Evolutionary conservation across 1,284 basidiomycete species (phyloP).

Genomic region (Agroathelia rolfsii): DNA sequence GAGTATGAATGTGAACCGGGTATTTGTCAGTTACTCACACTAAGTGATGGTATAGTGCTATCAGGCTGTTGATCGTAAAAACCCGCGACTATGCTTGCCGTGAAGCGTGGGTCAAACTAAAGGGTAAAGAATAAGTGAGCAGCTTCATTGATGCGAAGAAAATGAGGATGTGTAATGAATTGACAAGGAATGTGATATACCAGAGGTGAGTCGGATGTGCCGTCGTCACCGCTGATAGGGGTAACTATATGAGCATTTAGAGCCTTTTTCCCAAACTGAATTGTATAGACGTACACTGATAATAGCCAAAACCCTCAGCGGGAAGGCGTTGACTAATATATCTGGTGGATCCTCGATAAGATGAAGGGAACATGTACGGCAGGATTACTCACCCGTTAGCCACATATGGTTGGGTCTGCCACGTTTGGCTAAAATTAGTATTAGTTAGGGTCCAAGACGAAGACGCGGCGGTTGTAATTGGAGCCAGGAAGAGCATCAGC

Average conservation of each 20-base stretch:
- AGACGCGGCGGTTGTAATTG: background rate
- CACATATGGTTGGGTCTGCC: slow-evolving; percentile 2
- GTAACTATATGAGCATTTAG: background rate
- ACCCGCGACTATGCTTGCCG: slow-evolving; percentile 3
- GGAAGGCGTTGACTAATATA: slow-evolving; percentile 3
- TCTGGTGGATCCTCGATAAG: background rate
- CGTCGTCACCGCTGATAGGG: slow-evolving; percentile 2
- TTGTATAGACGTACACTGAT: background rate
- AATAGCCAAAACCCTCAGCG: slow-evolving; percentile 3
- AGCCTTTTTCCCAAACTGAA: background rate
- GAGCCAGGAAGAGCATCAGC: too few species aligned
- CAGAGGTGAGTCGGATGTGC: slow-evolving; percentile 3
- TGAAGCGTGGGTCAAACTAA: slow-evolving; percentile 3
- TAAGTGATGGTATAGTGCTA: slow-evolving; percentile 2
- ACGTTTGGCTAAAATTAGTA: slow-evolving; percentile 1
- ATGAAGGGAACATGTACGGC: background rate
- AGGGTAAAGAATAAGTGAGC: background rate
- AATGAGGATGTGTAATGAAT: background rate
- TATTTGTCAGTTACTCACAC: background rate
- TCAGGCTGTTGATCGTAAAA: slow-evolving; percentile 1
- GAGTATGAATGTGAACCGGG: background rate
- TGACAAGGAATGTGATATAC: too few species aligned
- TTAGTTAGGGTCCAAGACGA: background rate
- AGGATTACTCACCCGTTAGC: slow-evolving; percentile 2
- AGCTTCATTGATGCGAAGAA: too few species aligned